Percentiles rank a stretch among this genome's conserved stretches.
Conservation (phyloP, 2,329 filamentous ascomycete species). For the Penicillium palitans region DNA sequence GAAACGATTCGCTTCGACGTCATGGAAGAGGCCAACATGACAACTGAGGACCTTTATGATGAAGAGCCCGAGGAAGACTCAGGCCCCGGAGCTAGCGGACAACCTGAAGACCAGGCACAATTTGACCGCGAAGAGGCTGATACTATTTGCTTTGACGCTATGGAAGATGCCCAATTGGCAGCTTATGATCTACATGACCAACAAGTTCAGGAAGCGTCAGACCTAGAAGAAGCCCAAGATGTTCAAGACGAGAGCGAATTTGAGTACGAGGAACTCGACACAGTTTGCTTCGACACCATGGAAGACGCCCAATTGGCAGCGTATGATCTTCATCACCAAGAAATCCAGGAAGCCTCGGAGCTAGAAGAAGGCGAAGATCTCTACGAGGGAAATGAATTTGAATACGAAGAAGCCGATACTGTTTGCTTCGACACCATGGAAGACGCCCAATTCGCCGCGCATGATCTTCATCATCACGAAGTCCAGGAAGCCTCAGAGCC, state of each 20-base stretch:
- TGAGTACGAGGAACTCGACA: slow-evolving; percentile 15
- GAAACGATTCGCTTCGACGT: slow-evolving; percentile 8
- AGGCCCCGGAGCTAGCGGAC: not conserved
- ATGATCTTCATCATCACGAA: not conserved
- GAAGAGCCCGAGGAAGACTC: not conserved
- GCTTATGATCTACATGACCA: not conserved
- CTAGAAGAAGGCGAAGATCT: not conserved
- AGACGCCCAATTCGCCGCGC: not conserved
- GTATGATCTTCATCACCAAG: not conserved
- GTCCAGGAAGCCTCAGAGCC: not conserved
- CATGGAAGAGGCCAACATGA: slow-evolving; percentile 5
- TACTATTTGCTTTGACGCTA: slow-evolving; percentile 4
- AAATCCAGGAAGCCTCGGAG: not conserved
- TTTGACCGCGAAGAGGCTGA: slow-evolving; percentile 19
- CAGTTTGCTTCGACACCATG: slow-evolving; percentile 10
- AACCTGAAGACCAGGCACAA: not conserved
- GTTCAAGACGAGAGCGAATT: not conserved
- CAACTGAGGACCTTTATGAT: not conserved
- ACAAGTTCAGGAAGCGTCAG: not conserved
- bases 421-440: slow-evolving; percentile 8
- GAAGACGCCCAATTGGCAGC: slow-evolving; percentile 1
- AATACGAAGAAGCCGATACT: slow-evolving; percentile 16
- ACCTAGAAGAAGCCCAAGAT: not conserved
- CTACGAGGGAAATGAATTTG: not conserved
- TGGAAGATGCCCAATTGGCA: slow-evolving; percentile 6